Percentiles rank a stretch among this genome's conserved stretches.
Evolutionary conservation across 2,329 filamentous ascomycete genomes (phyloP).

Genomic region (Albophoma yamanashiensis): DNA sequence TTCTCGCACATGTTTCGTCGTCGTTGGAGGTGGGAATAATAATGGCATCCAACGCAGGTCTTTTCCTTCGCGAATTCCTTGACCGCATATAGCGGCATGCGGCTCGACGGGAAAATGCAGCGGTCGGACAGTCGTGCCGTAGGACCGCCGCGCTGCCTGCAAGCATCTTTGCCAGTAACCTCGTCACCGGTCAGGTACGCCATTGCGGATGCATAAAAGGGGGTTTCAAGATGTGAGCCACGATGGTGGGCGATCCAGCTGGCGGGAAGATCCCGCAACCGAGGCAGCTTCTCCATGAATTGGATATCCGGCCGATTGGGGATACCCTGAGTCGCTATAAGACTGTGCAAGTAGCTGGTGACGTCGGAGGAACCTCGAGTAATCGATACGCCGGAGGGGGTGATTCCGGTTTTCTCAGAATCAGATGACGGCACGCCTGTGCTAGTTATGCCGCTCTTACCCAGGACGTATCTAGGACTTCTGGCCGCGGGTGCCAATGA

Average conservation of each 20-base stretch:
- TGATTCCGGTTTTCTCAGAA: background rate
- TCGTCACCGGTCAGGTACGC: constrained; percentile 20
- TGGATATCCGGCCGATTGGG: constrained; percentile 13
- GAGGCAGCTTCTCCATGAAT: constrained; percentile 11
- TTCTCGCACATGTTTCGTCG: constrained; percentile 7
- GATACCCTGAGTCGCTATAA: constrained; percentile 9
- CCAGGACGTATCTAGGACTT: background rate
- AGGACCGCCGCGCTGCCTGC: background rate
- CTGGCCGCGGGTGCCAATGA: background rate
- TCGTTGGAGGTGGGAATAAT: constrained; percentile 14
- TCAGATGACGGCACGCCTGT: too few species aligned
- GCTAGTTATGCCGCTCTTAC: background rate
- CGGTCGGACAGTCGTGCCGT: constrained; percentile 11
- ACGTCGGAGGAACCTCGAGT: background rate
- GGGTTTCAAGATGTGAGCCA: constrained; percentile 7
- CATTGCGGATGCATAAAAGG: constrained; percentile 17
- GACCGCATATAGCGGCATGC: constrained; percentile 8
- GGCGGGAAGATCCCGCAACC: constrained; percentile 13
- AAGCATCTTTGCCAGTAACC: constrained; percentile 9
- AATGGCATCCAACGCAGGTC: constrained; percentile 21
- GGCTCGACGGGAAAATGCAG: constrained; percentile 16
- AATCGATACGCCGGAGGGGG: background rate
- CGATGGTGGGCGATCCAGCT: constrained; percentile 14
- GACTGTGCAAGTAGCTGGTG: constrained; percentile 11
- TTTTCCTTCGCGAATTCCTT: constrained; percentile 8